Evolutionary conservation across 2,329 filamentous ascomycete species (phyloP).

Genomic region (Monosporascus sp.): DNA sequence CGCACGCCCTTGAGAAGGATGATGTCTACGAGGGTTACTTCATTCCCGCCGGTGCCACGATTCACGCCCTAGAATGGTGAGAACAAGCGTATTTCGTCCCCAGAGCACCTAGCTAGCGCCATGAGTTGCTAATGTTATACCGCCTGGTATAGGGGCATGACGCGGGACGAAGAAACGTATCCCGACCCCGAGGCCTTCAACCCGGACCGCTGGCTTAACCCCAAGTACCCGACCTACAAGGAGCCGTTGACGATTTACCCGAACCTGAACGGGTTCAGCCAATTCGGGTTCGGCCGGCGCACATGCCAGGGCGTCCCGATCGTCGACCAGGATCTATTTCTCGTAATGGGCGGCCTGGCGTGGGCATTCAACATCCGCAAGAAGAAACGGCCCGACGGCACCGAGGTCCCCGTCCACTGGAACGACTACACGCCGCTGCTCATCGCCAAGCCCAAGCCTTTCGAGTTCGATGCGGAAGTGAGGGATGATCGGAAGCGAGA

Average conservation of each 20-base stretch:
- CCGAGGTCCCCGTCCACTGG: constrained; percentile 35
- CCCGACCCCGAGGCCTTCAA: constrained; percentile 34
- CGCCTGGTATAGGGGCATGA: constrained; percentile 37
- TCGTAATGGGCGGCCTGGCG: constrained; percentile 33
- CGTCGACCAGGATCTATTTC: constrained; percentile 35
- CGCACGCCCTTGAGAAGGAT: constrained; percentile 45
- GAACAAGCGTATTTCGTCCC: constrained; percentile 8
- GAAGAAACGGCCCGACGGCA: constrained; percentile 20
- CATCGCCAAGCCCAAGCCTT: constrained; percentile 37
- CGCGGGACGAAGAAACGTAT: constrained; percentile 36
- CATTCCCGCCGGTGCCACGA: constrained; percentile 45
- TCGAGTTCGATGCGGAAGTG: constrained; percentile 32
- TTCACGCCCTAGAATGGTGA: constrained; percentile 49
- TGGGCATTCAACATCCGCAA: constrained; percentile 30
- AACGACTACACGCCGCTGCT: constrained; percentile 37
- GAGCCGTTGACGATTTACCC: constrained; percentile 33
- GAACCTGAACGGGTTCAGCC: constrained; percentile 35
- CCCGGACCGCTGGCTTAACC: constrained; percentile 33
- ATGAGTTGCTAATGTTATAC: constrained; percentile 22
- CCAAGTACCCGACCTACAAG: constrained; percentile 32
- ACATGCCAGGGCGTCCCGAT: constrained; percentile 39
- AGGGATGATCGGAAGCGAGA: constrained; percentile 20
- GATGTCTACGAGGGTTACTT: constrained; percentile 48
- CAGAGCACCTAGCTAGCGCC: background rate
- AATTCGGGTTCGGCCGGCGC: constrained; percentile 50